Base-by-base conservation (phyloP, 1,284 basidiomycete genomes). In the Golubevia pallescens region DNA sequence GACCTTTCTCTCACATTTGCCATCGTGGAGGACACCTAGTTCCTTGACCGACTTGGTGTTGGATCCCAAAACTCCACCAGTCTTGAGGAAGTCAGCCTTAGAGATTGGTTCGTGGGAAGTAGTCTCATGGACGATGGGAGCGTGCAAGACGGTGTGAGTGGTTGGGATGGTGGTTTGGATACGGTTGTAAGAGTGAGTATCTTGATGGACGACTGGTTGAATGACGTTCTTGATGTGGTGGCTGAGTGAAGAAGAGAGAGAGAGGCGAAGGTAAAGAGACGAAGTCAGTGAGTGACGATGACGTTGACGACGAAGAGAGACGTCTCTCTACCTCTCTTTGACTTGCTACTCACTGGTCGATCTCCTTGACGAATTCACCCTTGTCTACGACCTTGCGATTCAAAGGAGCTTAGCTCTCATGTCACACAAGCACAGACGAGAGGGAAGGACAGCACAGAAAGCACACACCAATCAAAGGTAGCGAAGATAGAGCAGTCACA, bases 201-300 rank as follows among this genome's bases (percentile, higher is more conserved):
- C 78, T 67, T 76, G 72, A 68, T 77, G 55, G 20, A 81, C 72
- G 63, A 81, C 67, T 34, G 80, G 80, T 68, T 80, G 77, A 28
- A 81, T 77, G 13, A 81, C 75, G 71, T 81, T 80, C 74, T 78
- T 74, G 60, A 81, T 77, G 77, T 81, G 80, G 76, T 81, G 80
- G 73, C 42, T 48, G 42, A 13, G 42, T 13, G 8, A 13, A 16
- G 42, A 16, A 48, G 42, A 48, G 42, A 13, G 16, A 48, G 42
- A 48, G 42, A 28, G 28, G 28, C 28, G 28, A 28, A 28, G 28
- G 28, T 28, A 28, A 28, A 28, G 28, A 28, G 28, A 28, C 28
- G 28, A 28, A 28, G 28, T 28, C 28, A 28, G 28, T 28, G 28
- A 28, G 28, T 28, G 28, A 28, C 28, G 28, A 28, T 28, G 28